These are phyloP conservation scores for Phialocephala sp. DNA, from an alignment of 2,329 filamentous ascomycete genomes.

Conservation along the genomic window DNA sequence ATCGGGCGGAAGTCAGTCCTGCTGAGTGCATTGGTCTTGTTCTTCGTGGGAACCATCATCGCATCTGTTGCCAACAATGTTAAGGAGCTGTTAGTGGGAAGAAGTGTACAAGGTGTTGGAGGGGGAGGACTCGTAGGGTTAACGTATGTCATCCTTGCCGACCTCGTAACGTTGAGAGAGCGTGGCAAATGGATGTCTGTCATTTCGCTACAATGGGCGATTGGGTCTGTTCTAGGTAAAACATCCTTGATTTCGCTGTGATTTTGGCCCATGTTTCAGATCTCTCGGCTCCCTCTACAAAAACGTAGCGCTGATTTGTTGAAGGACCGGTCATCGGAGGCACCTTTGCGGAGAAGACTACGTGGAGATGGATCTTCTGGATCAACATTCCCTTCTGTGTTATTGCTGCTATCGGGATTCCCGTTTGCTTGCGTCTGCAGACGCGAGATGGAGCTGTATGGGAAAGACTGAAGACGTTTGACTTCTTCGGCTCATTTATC, in stretches of 20 bases:
- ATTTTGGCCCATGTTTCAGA: too few relatives aligned
- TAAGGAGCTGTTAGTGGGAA: conserved; percentile 41
- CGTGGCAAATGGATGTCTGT: conserved; percentile 46
- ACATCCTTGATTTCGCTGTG: too few relatives aligned
- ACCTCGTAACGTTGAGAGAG: conserved; percentile 51
- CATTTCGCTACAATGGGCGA: conserved; percentile 36
- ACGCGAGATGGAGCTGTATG: conserved; percentile 31
- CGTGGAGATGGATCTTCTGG: conserved; percentile 41
- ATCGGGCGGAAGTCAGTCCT: conserved; percentile 35
- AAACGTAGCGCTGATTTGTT: too few relatives aligned
- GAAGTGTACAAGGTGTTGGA: conserved; percentile 54
- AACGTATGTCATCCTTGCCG: conserved; percentile 41
- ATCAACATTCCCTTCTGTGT: conserved; percentile 37
- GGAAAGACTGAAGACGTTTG: conserved; percentile 47
- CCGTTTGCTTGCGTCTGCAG: conserved; percentile 34
- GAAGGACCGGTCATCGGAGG: conserved; percentile 46
- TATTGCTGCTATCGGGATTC: conserved; percentile 32
- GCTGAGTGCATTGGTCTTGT: conserved; percentile 32
- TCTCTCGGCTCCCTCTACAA: too few relatives aligned
- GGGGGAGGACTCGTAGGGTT: conserved; percentile 55
- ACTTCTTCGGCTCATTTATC: conserved; percentile 65
- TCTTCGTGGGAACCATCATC: conserved; percentile 40
- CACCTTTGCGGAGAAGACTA: conserved; percentile 46
- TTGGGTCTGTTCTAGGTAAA: conserved; percentile 36
- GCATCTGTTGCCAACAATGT: conserved; percentile 40